These are phyloP conservation scores for Dothidotthia symphoricarpi DNA, from an alignment of 2,329 filamentous ascomycete species.

Conservation along the genomic window DNA sequence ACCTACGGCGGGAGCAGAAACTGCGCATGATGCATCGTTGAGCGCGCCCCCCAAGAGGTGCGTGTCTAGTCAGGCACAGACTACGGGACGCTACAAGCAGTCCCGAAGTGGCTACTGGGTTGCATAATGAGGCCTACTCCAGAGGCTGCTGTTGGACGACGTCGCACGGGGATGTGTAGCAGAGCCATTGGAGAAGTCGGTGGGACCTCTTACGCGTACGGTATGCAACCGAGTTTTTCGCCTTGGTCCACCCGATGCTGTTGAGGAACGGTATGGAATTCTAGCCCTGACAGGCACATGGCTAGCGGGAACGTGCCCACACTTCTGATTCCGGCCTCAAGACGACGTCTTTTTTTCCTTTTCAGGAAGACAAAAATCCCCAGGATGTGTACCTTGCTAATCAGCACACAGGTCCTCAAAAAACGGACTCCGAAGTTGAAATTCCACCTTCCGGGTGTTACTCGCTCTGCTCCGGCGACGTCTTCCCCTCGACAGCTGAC, in stretches of 20 bases:
- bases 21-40: slow-evolving; percentile 11
- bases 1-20: slow-evolving; percentile 8
- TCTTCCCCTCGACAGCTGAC: no score
- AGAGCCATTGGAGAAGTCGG: slow-evolving; percentile 15
- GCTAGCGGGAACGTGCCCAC: not conserved
- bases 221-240: slow-evolving; percentile 5
- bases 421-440: no score
- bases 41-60: slow-evolving; percentile 10
- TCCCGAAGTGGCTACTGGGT: slow-evolving; percentile 8
- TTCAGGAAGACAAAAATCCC: no score
- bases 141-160: slow-evolving; percentile 21
- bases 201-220: slow-evolving; percentile 35
- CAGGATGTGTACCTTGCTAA: no score
- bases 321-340: no score
- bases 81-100: slow-evolving; percentile 5
- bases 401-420: no score
- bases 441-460: no score
- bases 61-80: slow-evolving; percentile 10
- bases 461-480: no score
- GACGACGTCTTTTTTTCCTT: no score
- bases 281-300: no score
- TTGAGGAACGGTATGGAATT: slow-evolving; percentile 32
- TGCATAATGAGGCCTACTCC: no score
- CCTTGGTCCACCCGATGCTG: slow-evolving; percentile 21
- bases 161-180: slow-evolving; percentile 15